Conservation (phyloP, 208 protist genomes). For the Crithidia acanthocephali region DNA sequence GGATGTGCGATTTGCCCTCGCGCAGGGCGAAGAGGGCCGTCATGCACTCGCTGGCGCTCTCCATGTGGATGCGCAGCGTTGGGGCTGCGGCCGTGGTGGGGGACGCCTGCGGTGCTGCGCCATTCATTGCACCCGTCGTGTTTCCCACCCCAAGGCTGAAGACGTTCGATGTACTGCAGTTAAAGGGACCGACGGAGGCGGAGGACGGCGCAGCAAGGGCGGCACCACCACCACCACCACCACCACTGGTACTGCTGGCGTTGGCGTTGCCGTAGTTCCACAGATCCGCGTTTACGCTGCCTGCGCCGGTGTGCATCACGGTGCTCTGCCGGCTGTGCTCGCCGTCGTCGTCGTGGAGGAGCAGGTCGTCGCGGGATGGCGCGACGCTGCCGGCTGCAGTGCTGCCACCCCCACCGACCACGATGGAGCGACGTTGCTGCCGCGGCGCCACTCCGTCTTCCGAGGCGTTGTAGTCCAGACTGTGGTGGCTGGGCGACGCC, state of each 20-base stretch:
- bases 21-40: constrained; percentile 63
- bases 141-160: too few species aligned
- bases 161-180: background rate
- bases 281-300: constrained; percentile 1
- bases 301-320: constrained; percentile 10
- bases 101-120: background rate
- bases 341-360: constrained; percentile 22
- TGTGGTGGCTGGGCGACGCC: constrained; percentile 5
- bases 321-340: constrained; percentile 17
- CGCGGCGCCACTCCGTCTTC: constrained; percentile 26
- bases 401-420: background rate
- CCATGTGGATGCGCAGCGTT: constrained; percentile 36
- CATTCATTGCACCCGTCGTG: too few species aligned
- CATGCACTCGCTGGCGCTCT: constrained; percentile 60
- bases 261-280: constrained; percentile 13
- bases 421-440: constrained; percentile 10
- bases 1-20: constrained; percentile 50
- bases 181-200: background rate
- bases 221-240: too few species aligned
- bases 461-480: constrained; percentile 23
- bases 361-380: constrained; percentile 8
- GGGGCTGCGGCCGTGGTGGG: background rate
- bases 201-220: too few species aligned
- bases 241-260: background rate
- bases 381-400: constrained; percentile 3